phyloP scores from a whole-genome alignment of 2,329 filamentous ascomycete species.

The Didymosphaeria variabile region DNA sequence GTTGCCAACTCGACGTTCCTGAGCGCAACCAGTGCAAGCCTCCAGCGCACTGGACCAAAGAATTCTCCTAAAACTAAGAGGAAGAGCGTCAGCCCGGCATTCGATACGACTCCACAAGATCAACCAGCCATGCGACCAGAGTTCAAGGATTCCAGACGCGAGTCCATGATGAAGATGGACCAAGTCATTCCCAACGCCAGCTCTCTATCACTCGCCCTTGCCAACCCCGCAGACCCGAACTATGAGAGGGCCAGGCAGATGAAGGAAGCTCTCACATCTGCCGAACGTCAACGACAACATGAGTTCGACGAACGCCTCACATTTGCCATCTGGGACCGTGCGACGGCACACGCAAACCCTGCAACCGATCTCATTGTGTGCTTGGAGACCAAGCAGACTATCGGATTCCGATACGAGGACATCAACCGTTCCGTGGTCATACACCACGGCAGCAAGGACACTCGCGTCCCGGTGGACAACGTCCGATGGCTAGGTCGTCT shows the following conservation, averaged over 20 bases:
- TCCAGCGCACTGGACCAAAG: conserved; percentile 63
- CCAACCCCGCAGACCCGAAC: conserved; percentile 41
- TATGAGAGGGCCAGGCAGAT: conserved; percentile 39
- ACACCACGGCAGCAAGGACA: conserved; percentile 91
- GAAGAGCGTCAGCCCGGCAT: conserved; percentile 36
- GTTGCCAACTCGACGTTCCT: conserved; percentile 97
- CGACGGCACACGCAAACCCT: conserved; percentile 90
- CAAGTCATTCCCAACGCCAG: conserved; percentile 54
- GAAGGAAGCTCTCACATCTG: conserved; percentile 66
- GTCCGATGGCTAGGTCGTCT: conserved; percentile 93
- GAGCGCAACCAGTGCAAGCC: conserved; percentile 85
- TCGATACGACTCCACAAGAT: conserved; percentile 13
- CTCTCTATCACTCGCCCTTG: conserved; percentile 39
- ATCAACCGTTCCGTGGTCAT: conserved; percentile 92
- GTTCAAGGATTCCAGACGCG: conserved; percentile 49
- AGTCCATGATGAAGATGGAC: conserved; percentile 61
- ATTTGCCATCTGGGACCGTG: conserved; percentile 91
- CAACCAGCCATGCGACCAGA: conserved; percentile 21
- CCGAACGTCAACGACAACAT: conserved; percentile 75
- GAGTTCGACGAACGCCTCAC: conserved; percentile 87
- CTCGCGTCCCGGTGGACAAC: conserved; percentile 92
- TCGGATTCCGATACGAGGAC: conserved; percentile 96
- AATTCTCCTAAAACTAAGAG: conserved; percentile 55
- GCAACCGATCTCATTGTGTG: conserved; percentile 93
- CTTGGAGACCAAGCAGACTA: conserved; percentile 86